Conservation (phyloP, 768 basidiomycete genomes). For the Antrodiella citrinella region DNA sequence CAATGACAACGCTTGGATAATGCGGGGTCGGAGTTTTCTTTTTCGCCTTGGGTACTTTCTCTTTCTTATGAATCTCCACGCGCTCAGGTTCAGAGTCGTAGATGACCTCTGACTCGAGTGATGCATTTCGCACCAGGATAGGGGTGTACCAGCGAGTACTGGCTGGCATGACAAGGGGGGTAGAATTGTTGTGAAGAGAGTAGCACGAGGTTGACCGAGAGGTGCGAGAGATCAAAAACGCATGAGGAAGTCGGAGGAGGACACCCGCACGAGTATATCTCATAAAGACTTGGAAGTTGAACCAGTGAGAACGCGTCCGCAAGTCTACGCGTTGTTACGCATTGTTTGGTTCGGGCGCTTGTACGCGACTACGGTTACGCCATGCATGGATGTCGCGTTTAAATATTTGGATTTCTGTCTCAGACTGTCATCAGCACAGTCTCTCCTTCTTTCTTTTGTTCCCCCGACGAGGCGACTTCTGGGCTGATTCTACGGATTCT, state of each 20-base stretch:
- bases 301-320: too few species aligned
- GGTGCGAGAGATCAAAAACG: neutral
- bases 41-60: too few species aligned
- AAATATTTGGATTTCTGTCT: too few species aligned
- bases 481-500: neutral
- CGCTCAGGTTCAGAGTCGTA: conserved; percentile 72
- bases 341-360: neutral
- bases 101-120: conserved; percentile 32
- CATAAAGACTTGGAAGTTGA: too few species aligned
- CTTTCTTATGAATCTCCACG: too few species aligned
- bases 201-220: neutral
- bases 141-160: neutral
- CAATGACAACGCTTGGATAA: too few species aligned
- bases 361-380: neutral
- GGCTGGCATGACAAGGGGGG: neutral
- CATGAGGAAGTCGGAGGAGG: neutral
- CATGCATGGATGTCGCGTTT: too few species aligned
- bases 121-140: neutral
- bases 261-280: neutral
- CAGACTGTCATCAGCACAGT: too few species aligned
- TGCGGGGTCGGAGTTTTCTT: too few species aligned
- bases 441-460: too few species aligned
- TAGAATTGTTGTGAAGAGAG: neutral
- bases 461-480: neutral
- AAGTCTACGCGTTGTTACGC: neutral